Percentiles rank a stretch among this genome's conserved stretches.
These are phyloP conservation scores for Cladosporium sphaerospermum DNA, from an alignment of 2,329 filamentous ascomycete species.

Conservation along the genomic window DNA sequence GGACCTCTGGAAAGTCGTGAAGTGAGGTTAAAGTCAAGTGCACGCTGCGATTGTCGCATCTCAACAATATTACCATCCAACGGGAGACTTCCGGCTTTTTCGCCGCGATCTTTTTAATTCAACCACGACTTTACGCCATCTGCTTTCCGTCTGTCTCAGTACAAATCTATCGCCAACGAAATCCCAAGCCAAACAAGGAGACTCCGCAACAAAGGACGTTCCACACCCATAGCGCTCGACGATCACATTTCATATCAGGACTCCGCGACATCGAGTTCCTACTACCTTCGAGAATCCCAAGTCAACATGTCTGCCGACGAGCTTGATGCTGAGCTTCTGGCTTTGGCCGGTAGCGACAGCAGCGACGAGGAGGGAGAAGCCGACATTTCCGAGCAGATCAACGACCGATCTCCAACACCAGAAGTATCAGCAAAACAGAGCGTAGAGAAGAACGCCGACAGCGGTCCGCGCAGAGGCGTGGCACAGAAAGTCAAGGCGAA, in stretches of 20 bases:
- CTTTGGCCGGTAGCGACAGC: slow-evolving; percentile 67
- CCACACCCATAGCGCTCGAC: not conserved
- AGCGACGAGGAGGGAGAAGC: slow-evolving; percentile 45
- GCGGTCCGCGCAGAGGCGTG: slow-evolving; percentile 33
- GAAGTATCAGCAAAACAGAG: slow-evolving; percentile 30
- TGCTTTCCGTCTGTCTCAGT: no score
- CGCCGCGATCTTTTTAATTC: no score
- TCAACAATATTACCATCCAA: not conserved
- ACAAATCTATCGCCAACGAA: not conserved
- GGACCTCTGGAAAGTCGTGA: no score
- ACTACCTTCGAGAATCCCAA: no score
- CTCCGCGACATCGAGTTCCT: no score
- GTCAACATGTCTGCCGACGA: slow-evolving; percentile 43
- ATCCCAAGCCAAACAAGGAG: slow-evolving; percentile 1
- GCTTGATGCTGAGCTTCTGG: slow-evolving; percentile 88
- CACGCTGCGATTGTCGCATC: not conserved
- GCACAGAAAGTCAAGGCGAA: slow-evolving; percentile 43
- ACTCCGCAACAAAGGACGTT: slow-evolving; percentile 1
- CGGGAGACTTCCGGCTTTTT: no score
- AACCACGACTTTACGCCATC: not conserved
- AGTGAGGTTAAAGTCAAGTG: no score
- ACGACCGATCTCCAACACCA: slow-evolving; percentile 51
- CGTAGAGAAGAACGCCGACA: slow-evolving; percentile 32
- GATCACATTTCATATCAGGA: not conserved
- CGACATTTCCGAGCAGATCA: slow-evolving; percentile 48